Evolutionary conservation across 1,139 yeast species (phyloP), one percentile per base, ranked within the genome.

Genomic region (Debaryomycetaceae sp.): DNA sequence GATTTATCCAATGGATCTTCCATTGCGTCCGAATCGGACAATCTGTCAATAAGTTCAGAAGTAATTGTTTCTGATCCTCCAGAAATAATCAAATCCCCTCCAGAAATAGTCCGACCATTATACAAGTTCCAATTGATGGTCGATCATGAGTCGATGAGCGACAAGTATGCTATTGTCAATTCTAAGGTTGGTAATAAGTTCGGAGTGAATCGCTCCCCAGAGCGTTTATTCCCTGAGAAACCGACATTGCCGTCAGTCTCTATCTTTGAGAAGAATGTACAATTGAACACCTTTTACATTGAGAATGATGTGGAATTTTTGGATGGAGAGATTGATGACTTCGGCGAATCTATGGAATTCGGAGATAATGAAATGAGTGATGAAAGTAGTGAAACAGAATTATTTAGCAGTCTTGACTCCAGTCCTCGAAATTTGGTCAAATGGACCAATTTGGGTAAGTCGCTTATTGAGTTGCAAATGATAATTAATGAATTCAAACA

Each of bases 401-500:
- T 17, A 11, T 40, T 35, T 11, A 8, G 11, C 5, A 37, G 39
- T 9, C 34, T 41, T 13, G 22, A 41, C 9, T n/a, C 33, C 13
- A 38, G 36, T 46, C 42, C 22, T 53, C 8, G 11, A 11, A 49
- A 41, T 40, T 45, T 20, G 45, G 49, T 45, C 31, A 50, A 49
- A 22, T 53, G 56, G 58, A 45, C 59, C 7, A 65, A 78, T 48
- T 67, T 83, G 29, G 91, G 90, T 6, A 74, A 80, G 46, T 72
- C 87, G n/a, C 59, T 86, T 44, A 80, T 80, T 49, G 93, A 86
- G 56, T 82, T 89, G 84, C 75, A 76, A 45, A 44, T 52, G 4
- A 62, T 75, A 35, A 82, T 83, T 27, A 69, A 71, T 3, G 87
- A 83, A 55, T 84, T 81, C 58, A 86, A 83, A 54, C 62, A 63